Evolutionary conservation across 1,284 basidiomycete species (phyloP), one percentile per base, ranked within the genome.

Genomic region (Microbotryum intermedium): DNA sequence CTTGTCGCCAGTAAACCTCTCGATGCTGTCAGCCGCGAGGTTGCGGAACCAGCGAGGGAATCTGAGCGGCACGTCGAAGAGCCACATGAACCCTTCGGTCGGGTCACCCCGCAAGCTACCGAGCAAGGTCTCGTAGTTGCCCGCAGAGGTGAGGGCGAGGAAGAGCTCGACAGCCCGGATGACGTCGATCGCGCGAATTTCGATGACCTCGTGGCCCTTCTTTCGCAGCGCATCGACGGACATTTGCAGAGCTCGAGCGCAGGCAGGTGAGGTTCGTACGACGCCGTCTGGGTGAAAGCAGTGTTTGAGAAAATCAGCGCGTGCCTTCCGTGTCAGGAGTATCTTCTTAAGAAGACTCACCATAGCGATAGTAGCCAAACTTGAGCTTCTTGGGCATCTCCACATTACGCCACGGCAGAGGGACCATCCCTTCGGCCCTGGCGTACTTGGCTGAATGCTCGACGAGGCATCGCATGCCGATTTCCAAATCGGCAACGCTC

Each of bases 131-230:
- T 43, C 11, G 61, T 61, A 92, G 3, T 86, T 86, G 69, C 92
- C 91, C 1, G 87, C 79, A 1, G 86, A 84, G 0, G 81, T 79
- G 26, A 93, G 76, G 4, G 79, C 84, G 13, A 83, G 77, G 70
- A 93, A 93, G 34, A 84, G 73, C 63, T 82, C 74, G 72, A 84
- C 78, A 6, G 81, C 79, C 34, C 81, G 77, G 16, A 73, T 34
- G 3, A 74, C 76, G 50, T 72, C 67, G 0, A 76, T 75, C 13
- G 75, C 71, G 8, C 67, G 59, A 46, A 88, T 81, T 72, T 85
- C 83, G 44, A 89, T 74, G 61, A 87, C 87, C 72, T 90, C 87
- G 70, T 92, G 88, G 18, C 88, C 90, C 54, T 80, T 77, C 62
- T 78, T 77, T 42, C 78, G 75, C 50, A 94, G 75, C 0, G 84